Conservation (phyloP, 2,329 filamentous ascomycete genomes). For the Coniochaeta prunicola region DNA sequence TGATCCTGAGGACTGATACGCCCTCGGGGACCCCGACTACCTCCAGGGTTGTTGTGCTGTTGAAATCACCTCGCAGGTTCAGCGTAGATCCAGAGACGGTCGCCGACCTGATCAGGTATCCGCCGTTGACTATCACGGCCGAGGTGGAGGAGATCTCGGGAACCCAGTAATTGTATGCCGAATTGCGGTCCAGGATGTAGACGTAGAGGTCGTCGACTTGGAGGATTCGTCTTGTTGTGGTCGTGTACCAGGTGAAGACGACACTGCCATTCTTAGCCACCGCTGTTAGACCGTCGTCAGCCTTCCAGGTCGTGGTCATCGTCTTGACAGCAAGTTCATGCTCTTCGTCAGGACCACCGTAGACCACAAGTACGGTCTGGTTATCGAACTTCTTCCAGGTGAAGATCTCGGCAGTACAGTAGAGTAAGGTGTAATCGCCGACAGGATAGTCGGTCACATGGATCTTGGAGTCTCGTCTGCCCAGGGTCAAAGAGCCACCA, state of each 20-base stretch:
- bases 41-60: slow-evolving; percentile 59
- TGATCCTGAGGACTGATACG: slow-evolving; percentile 36
- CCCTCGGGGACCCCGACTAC: slow-evolving; percentile 54
- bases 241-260: slow-evolving; percentile 24
- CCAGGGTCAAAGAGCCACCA: slow-evolving; percentile 47
- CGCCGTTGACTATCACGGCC: slow-evolving; percentile 54
- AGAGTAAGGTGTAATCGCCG: slow-evolving; percentile 51
- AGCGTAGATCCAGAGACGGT: slow-evolving; percentile 48
- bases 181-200: slow-evolving; percentile 51
- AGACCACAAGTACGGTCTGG: slow-evolving; percentile 55
- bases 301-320: background rate
- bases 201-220: slow-evolving; percentile 32
- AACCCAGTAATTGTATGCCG: slow-evolving; percentile 64
- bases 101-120: slow-evolving; percentile 57
- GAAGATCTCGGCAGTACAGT: slow-evolving; percentile 63
- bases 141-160: slow-evolving; percentile 40
- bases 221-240: slow-evolving; percentile 19
- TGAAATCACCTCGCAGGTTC: slow-evolving; percentile 63
- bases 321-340: slow-evolving; percentile 51
- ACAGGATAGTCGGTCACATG: slow-evolving; percentile 61
- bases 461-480: slow-evolving; percentile 59
- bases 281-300: slow-evolving; percentile 15
- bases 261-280: slow-evolving; percentile 11
- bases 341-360: slow-evolving; percentile 52
- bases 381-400: slow-evolving; percentile 59